Evolutionary conservation across 2,329 filamentous ascomycete genomes (phyloP).

Genomic region (Stagonosporopsis chrysanthemi): DNA sequence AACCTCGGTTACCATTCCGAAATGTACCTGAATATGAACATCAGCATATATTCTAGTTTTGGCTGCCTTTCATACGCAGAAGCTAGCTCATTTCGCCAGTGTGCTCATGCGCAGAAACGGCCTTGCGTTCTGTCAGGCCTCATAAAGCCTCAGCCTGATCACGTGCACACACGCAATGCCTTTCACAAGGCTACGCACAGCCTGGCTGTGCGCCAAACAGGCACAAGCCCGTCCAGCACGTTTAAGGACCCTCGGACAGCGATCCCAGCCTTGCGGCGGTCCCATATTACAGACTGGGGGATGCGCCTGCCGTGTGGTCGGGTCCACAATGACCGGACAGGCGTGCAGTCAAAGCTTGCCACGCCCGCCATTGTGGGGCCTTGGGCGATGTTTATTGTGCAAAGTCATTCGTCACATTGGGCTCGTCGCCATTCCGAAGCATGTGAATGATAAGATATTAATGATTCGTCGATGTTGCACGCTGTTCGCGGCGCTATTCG

Average conservation of each 20-base stretch:
- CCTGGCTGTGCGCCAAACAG: background rate
- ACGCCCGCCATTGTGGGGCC: slow-evolving; percentile 1
- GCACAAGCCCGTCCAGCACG: background rate
- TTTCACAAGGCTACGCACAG: background rate
- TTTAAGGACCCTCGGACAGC: background rate
- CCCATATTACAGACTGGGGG: background rate
- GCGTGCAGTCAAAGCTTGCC: slow-evolving; percentile 7
- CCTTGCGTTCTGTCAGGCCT: background rate
- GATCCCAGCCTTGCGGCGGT: slow-evolving; percentile 5
- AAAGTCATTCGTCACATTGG: background rate
- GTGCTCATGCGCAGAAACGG: background rate
- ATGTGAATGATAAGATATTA: background rate
- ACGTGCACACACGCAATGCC: background rate
- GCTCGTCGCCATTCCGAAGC: background rate
- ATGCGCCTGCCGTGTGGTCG: slow-evolving; percentile 2
- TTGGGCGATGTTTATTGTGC: background rate
- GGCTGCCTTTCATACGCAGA: too few species aligned
- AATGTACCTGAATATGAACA: background rate
- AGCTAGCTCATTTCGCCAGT: too few species aligned
- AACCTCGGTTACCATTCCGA: too few species aligned
- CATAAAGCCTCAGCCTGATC: background rate
- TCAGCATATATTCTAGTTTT: background rate
- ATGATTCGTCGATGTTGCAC: slow-evolving; percentile 2
- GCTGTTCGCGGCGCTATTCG: background rate
- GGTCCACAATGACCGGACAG: slow-evolving; percentile 18